Evolutionary conservation across 2,329 filamentous ascomycete genomes (phyloP).

Genomic region (Colletotrichum cordylinicola): DNA sequence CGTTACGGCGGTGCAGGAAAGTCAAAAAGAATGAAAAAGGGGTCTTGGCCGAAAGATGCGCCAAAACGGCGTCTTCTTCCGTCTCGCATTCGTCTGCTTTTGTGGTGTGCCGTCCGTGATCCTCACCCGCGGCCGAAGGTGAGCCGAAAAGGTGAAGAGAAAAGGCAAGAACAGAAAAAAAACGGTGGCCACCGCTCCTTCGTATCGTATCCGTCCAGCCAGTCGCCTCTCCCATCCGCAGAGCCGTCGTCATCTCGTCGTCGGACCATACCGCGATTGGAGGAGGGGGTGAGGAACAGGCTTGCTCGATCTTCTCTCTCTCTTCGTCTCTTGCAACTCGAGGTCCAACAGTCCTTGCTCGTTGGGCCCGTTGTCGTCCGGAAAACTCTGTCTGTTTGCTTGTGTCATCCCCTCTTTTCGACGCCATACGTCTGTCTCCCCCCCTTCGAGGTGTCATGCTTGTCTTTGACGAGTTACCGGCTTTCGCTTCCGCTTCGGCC

Average conservation of each 20-base stretch:
- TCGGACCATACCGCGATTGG: not conserved
- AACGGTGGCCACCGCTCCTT: not conserved
- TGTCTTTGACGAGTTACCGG: not conserved
- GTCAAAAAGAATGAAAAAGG: not conserved
- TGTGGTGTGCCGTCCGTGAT: not conserved
- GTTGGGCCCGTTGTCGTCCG: slow-evolving; percentile 1
- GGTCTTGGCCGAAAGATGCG: not conserved
- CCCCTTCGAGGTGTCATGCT: not conserved
- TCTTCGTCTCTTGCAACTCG: not conserved
- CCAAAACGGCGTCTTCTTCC: not conserved
- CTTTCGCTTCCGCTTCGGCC: not conserved
- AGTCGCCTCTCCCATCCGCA: not conserved
- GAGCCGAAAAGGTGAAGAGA: not conserved
- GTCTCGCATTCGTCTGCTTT: not conserved
- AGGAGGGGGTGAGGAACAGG: not conserved
- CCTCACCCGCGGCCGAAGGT: not conserved
- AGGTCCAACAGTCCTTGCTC: not conserved
- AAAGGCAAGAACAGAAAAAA: not conserved
- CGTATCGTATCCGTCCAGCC: not conserved
- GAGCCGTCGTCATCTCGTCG: slow-evolving; percentile 3
- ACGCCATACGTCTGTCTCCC: not conserved
- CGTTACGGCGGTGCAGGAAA: not conserved
- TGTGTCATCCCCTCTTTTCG: not conserved
- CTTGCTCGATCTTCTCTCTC: not conserved
- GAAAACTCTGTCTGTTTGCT: not conserved